phyloP scores from a whole-genome alignment of 192 early-diverging fungal genomes.

The Podila horticola region DNA sequence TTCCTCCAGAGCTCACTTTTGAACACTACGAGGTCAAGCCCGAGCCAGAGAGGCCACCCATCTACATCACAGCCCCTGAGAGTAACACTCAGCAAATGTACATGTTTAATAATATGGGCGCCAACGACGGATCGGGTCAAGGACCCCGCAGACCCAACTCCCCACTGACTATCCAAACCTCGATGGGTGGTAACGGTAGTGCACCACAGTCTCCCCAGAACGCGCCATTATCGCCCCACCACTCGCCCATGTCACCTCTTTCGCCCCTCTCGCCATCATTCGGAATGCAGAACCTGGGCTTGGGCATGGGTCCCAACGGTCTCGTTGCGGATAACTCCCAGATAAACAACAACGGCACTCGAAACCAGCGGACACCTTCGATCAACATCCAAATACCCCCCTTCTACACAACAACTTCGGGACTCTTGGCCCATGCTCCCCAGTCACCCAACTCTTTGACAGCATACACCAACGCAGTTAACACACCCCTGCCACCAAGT shows the following conservation, averaged over 20 bases:
- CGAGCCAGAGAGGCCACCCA: slow-evolving; percentile 59
- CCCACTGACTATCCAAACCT: slow-evolving; percentile 54
- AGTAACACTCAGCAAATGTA: slow-evolving; percentile 45
- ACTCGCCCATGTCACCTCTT: slow-evolving; percentile 45
- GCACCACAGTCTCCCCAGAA: slow-evolving; percentile 35
- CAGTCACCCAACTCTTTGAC: slow-evolving; percentile 54
- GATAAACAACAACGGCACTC: background rate
- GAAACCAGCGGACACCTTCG: slow-evolving; percentile 31
- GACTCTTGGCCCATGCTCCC: slow-evolving; percentile 41
- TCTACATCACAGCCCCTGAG: slow-evolving; percentile 67
- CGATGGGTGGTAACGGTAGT: slow-evolving; percentile 14
- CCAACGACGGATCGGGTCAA: slow-evolving; percentile 18
- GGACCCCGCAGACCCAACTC: slow-evolving; percentile 40
- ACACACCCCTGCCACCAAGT: slow-evolving; percentile 65
- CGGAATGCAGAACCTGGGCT: slow-evolving; percentile 42
- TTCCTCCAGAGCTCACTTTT: slow-evolving; percentile 57
- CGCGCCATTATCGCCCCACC: slow-evolving; percentile 29
- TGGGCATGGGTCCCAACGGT: slow-evolving; percentile 30
- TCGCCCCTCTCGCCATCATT: slow-evolving; percentile 35
- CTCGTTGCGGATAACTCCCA: slow-evolving; percentile 15
- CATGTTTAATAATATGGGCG: slow-evolving; percentile 31
- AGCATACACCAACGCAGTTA: slow-evolving; percentile 61
- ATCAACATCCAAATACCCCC: slow-evolving; percentile 50
- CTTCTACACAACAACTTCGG: slow-evolving; percentile 22
- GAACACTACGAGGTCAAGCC: slow-evolving; percentile 56